Evolutionary conservation across 257 asterid genomes (phyloP), one percentile per base, ranked within the genome.

Genomic region (Nicotiana tomentosiformis): DNA sequence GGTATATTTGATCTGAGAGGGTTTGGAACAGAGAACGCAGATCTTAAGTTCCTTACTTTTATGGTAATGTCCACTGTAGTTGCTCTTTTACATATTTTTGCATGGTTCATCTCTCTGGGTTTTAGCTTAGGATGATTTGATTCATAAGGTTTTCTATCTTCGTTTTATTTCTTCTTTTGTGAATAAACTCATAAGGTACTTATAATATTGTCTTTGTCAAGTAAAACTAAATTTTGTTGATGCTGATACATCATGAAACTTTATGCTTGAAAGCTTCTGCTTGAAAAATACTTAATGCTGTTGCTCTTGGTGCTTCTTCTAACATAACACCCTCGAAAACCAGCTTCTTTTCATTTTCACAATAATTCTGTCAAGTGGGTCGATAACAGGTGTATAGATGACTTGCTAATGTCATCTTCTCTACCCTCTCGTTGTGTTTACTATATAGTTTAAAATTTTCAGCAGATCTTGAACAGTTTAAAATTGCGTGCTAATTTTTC

Each of bases 1-100:
- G 91, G 84, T 82, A 88, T 96, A 81, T 70, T 96, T 82, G 97
- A 96, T 90, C 96, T 94, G 33, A 87, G 93, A 66, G 93, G 92
- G 12, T 96, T 94, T 81, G 85, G 90, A 74, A 72, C 89, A 16
- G 87, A 88, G 86, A 94, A 96, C 86, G 92, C 97, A 23, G 99
- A 94, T 88, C 86, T 96, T 57, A 93, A 87, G 84, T 94, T 94
- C 90, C 74, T 91, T n/a, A 84, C 96, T 3, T 96, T 94, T 88
- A 90, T 96, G 99, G 99, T 95, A 91, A 84, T 68, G 77, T 69
- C 62, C 80, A 6, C 60, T 26, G 62, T 76, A 26, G 16, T 76
- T 76, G 64, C 65, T 76, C 64, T 51, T 76, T 51, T 10, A 1
- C 26, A 76, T 62, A 51, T 49, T 29, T 29, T 76, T 76, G 65